Base-by-base conservation (phyloP, 306 rosid genomes). In the Crataegus laevigata region DNA sequence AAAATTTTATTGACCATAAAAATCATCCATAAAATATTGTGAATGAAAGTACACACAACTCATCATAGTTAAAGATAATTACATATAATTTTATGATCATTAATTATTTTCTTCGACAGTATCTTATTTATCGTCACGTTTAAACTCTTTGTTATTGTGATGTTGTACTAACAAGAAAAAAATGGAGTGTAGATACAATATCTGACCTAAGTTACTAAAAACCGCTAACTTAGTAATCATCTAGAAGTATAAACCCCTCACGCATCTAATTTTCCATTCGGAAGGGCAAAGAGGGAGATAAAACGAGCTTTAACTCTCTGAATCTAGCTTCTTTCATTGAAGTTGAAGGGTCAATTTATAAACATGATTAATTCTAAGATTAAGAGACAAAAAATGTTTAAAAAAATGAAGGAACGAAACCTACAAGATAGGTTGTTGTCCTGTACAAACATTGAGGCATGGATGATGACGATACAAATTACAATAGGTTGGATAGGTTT, bases 401-500 rank as follows among this genome's bases (percentile, higher is more conserved):
- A 61, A 72, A 77, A 77, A 77, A 8, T 62, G 64, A 74, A 0
- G 55, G 52, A 30, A 51, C 73, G 73, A 83, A 76, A 75, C 71
- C 69, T 30, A 68, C 47, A 79, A 75, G 78, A 57, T 61, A 38
- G 76, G 83, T 79, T 76, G 83, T 83, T 64, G 72, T 79, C 81
- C 73, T 45, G 1, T 21, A 63, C 68, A 62, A 70, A 76, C 83
- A 75, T 60, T 60, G 42, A 59, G 68, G 42, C 76, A 57, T 80
- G 73, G 69, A 75, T 9, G 69, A 24, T 79, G 81, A 30, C 71
- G 81, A 72, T 71, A 69, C 38, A 32, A 32, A 34, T 34, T 6
- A 34, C 76, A 76, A 73, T 61, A 65, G 15, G 82, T 28, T 50
- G 40, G 36, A 78, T 21, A 45, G 77, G 59, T 74, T 54, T 42